Evolutionary conservation across 1,284 basidiomycete genomes (phyloP).

Genomic region (Sanghuangporus baumii): DNA sequence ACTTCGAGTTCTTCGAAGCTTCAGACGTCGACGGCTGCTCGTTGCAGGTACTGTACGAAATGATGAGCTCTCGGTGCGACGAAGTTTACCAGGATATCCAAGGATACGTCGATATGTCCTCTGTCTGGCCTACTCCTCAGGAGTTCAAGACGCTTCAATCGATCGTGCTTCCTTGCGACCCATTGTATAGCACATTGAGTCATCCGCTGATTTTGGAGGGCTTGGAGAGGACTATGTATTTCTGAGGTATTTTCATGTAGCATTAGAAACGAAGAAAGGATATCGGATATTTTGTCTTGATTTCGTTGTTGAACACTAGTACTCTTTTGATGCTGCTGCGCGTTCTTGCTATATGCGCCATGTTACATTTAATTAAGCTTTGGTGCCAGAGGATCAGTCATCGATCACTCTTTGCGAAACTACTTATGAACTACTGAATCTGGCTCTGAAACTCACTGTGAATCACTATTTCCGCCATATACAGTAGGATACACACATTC

Average conservation of each 20-base stretch:
- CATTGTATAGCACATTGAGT: neutral
- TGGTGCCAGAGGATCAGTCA: no score
- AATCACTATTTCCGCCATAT: no score
- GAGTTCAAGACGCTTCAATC: slow-evolving; percentile 5
- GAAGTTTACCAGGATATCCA: neutral
- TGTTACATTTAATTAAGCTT: no score
- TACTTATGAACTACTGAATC: no score
- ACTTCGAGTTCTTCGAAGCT: neutral
- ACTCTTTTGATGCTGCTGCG: no score
- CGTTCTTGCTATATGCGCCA: no score
- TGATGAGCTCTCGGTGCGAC: neutral
- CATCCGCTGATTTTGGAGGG: slow-evolving; percentile 5
- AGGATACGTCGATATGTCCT: neutral
- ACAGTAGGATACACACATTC: no score
- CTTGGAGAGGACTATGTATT: neutral
- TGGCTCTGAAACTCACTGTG: no score
- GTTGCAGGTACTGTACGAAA: neutral
- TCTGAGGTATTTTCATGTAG: neutral
- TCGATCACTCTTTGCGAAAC: no score
- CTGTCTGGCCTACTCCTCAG: neutral
- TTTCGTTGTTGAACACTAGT: no score
- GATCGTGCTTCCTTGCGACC: neutral
- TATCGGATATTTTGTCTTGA: no score
- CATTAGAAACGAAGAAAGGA: no score
- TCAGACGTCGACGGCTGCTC: neutral